Conservation (phyloP, 2,329 filamentous ascomycete species). For the Xylaria sp. region DNA sequence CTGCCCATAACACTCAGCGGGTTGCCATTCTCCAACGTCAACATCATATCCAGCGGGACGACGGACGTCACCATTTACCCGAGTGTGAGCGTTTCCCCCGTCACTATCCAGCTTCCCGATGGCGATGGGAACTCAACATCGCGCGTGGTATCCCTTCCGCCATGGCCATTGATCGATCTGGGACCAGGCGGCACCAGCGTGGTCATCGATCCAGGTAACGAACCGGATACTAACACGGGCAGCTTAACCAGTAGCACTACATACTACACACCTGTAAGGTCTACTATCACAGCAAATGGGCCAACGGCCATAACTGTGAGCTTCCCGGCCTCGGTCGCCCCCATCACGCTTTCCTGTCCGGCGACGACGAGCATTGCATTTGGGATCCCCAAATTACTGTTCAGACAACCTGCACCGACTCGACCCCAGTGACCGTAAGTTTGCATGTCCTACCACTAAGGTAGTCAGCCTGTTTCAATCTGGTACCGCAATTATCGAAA, state of each 20-base stretch:
- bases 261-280: constrained; percentile 1
- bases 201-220: too few species aligned
- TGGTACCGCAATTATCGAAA: not conserved
- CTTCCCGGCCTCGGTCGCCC: not conserved
- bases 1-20: not conserved
- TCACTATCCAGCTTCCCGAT: not conserved
- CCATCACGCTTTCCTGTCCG: not conserved
- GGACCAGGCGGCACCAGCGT: not conserved
- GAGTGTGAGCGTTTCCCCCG: constrained; percentile 1
- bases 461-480: not conserved
- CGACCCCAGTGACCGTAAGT: not conserved
- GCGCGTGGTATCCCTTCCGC: constrained; percentile 10
- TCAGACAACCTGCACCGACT: not conserved
- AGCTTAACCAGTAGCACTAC: too few species aligned
- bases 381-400: too few species aligned
- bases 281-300: not conserved
- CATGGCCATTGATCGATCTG: constrained; percentile 13
- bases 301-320: constrained; percentile 3
- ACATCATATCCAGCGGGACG: not conserved
- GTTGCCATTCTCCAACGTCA: constrained; percentile 5
- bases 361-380: too few species aligned
- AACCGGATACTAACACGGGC: too few species aligned
- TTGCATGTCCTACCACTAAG: not conserved
- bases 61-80: not conserved
- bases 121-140: constrained; percentile 3